Conservation (phyloP, 176 grass and related monocot species). For the Carex scoparia region DNA sequence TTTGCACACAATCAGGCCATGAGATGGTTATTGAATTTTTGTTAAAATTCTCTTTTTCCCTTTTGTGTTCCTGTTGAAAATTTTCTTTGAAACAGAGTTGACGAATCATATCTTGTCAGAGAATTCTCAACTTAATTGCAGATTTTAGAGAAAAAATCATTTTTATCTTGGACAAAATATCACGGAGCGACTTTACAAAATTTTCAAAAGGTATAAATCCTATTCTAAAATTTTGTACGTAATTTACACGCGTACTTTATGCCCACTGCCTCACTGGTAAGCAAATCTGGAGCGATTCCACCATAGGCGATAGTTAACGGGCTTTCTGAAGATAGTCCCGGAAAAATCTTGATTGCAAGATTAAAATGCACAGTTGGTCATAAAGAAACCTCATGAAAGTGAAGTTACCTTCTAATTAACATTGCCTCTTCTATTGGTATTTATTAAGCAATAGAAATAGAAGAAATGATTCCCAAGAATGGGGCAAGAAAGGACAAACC, state of each 20-base stretch:
- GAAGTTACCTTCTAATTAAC: not conserved
- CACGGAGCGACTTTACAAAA: too few species aligned
- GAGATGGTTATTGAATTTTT: not conserved
- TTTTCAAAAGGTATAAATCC: too few species aligned
- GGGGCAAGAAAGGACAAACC: not conserved
- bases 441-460: not conserved
- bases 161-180: not conserved
- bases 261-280: too few species aligned
- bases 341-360: not conserved
- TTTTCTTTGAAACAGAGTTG: not conserved
- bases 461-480: not conserved
- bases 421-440: not conserved
- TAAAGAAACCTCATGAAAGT: not conserved
- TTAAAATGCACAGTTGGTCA: not conserved
- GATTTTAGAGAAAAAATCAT: not conserved
- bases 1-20: conserved; percentile 45
- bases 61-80: not conserved
- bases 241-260: too few species aligned
- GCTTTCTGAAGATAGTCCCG: too few species aligned
- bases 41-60: not conserved
- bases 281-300: too few species aligned
- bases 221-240: too few species aligned
- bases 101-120: not conserved
- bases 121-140: not conserved
- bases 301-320: too few species aligned